Base-by-base conservation (phyloP, 2,329 filamentous ascomycete genomes). In the Aspergillus carbonarius region DNA sequence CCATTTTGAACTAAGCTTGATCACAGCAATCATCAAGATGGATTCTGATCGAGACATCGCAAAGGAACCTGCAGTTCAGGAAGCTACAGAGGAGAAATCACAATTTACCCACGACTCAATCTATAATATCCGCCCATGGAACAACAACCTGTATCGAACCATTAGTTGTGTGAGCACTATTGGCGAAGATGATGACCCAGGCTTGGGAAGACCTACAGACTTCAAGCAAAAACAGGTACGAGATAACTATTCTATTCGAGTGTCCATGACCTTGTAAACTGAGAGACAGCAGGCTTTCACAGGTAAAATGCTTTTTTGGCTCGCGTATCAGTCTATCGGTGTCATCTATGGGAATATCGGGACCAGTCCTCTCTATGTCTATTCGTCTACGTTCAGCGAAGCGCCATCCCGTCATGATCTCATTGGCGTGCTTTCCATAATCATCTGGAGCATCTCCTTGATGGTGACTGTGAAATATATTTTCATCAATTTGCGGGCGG, bases 331-430 rank as follows among this genome's bases (percentile, higher is more conserved):
- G 63, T 82, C 79, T 1, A 78, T 80, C 32, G 83, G 83, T 34
- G 82, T 84, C 58, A 85, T 85, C 54, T 85, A 85, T 60, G 83
- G 83, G n/a, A 83, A 85, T 59, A 85, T 85, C 60, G 83, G 82
- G 18, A 85, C 83, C 5, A 81, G 78, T 44, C 83, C 83, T 2
- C 77, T 85, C 3, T 85, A 85, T 66, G 83, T 85, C 23, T 85
- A 76, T 63, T 85, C 82, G 5, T 80, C 78, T 0, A 83, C 81
- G 1, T 85, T 85, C 63, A 73, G 71, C 23, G 70, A 72, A 4
- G 70, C 74, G 1, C 81, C 81, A 0, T 70, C 67, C 23, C 70
- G 76, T 23, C 69, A 78, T 7, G 81, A 85, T 61, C 70, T 85
- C 1, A 69, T 85, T 18, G 83, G 83, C 5, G 82, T 78, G 0